Percentiles rank a stretch among this genome's conserved stretches.
These are phyloP conservation scores for Leishmania arabica DNA, from an alignment of 208 protist genomes.

Conservation along the genomic window DNA sequence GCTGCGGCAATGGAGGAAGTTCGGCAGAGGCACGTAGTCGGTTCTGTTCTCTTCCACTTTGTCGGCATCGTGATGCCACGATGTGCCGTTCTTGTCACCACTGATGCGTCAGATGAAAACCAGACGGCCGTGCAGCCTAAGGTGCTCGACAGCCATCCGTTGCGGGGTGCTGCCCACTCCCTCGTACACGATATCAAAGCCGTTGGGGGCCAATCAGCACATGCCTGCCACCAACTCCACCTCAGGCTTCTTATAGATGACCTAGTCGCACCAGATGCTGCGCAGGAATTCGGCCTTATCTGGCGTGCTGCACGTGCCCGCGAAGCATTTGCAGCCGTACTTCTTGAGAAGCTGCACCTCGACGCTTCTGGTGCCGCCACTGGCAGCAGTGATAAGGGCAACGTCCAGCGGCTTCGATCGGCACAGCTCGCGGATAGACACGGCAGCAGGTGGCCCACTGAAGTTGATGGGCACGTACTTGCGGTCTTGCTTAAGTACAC, in stretches of 20 bases:
- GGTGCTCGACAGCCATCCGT: conserved; percentile 31
- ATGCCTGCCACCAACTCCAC: conserved; percentile 37
- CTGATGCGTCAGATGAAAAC: conserved; percentile 53
- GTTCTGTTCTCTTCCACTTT: conserved; percentile 11
- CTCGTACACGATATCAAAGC: conserved; percentile 61
- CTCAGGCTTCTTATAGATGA: conserved; percentile 44
- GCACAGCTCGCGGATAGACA: conserved; percentile 38
- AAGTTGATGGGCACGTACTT: conserved; percentile 39
- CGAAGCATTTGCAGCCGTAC: conserved; percentile 45
- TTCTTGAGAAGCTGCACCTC: conserved; percentile 68
- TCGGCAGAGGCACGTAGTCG: conserved; percentile 13
- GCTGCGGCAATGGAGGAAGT: conserved; percentile 20
- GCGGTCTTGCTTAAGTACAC: conserved; percentile 22
- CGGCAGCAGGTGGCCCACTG: conserved; percentile 38
- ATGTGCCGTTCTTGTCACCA: conserved; percentile 33
- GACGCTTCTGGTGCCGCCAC: conserved; percentile 58
- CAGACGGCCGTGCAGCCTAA: conserved; percentile 37
- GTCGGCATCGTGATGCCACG: conserved; percentile 19
- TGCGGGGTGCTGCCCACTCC: conserved; percentile 46
- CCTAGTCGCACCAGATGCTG: conserved; percentile 49
- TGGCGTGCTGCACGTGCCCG: conserved; percentile 56
- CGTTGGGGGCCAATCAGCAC: conserved; percentile 32
- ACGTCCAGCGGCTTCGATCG: conserved; percentile 26
- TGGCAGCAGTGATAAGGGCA: conserved; percentile 62
- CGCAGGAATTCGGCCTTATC: conserved; percentile 55